These are phyloP conservation scores for Pseudogymnoascus sp. DNA, from an alignment of 2,329 filamentous ascomycete genomes.

Conservation along the genomic window DNA sequence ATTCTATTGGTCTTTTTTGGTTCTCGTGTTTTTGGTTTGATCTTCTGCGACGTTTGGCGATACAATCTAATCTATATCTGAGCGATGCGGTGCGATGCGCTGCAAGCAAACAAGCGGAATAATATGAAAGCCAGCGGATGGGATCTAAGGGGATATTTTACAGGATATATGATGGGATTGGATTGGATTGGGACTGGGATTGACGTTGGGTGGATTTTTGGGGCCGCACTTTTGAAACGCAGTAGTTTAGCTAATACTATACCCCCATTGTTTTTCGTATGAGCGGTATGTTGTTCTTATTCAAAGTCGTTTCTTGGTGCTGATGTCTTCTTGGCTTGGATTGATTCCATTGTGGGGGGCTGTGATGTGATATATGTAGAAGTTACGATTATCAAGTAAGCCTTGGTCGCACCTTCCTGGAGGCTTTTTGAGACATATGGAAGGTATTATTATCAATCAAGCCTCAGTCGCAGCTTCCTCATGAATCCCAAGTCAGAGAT, in stretches of 20 bases:
- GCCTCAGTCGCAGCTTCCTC: background rate
- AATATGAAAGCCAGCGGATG: background rate
- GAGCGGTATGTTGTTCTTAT: background rate
- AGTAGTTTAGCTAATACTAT: background rate
- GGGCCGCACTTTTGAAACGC: background rate
- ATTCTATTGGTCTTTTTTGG: too few species aligned
- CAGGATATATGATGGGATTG: background rate
- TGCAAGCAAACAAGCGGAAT: background rate
- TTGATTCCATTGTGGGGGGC: background rate
- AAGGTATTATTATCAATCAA: background rate
- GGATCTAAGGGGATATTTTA: background rate
- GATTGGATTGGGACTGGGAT: background rate
- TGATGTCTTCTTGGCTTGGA: background rate
- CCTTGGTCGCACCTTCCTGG: too few species aligned
- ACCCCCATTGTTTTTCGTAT: background rate
- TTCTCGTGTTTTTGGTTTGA: too few species aligned
- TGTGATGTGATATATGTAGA: background rate
- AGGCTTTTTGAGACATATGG: too few species aligned
- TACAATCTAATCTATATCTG: background rate
- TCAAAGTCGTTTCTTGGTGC: background rate
- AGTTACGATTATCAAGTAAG: too few species aligned
- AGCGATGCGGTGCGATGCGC: background rate
- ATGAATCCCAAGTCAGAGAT: too few species aligned
- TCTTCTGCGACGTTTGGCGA: too few species aligned
- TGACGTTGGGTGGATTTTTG: background rate